A percentile compares a stretch with the other conserved stretches of the same genome.
Evolutionary conservation across 2,329 filamentous ascomycete species (phyloP).

Genomic region (Sporothrix luriei): DNA sequence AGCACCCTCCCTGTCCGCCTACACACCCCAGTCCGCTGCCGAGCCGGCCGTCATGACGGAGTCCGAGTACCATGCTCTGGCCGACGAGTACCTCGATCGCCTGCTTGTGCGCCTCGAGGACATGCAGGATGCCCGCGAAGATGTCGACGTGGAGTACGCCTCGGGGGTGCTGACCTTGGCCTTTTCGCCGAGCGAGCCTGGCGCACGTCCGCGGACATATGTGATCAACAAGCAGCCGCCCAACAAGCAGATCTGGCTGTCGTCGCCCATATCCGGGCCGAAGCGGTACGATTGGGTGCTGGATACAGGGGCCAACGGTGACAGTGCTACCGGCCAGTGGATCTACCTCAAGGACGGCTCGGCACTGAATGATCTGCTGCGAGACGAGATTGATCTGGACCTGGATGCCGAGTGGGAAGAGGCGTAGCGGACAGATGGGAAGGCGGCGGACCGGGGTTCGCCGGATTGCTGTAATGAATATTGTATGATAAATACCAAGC

Average conservation of each 20-base stretch:
- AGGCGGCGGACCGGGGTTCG: neutral
- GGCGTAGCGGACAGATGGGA: conserved; percentile 33
- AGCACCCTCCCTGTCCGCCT: conserved; percentile 41
- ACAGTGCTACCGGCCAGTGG: conserved; percentile 74
- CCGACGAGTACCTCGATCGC: conserved; percentile 71
- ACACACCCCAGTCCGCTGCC: conserved; percentile 36
- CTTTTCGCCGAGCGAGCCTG: conserved; percentile 4
- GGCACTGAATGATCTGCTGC: conserved; percentile 71
- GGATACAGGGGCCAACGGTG: conserved; percentile 43
- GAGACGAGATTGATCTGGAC: conserved; percentile 73
- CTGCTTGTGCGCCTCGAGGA: conserved; percentile 67
- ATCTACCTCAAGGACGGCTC: conserved; percentile 84
- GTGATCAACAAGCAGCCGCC: conserved; percentile 98
- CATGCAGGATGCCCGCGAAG: conserved; percentile 70
- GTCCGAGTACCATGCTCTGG: conserved; percentile 72
- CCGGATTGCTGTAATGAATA: neutral
- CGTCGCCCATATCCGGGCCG: conserved; percentile 84
- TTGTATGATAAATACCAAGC: conserved; percentile 14
- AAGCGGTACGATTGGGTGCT: conserved; percentile 93
- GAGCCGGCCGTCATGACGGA: conserved; percentile 57
- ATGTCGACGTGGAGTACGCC: conserved; percentile 85
- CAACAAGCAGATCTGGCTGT: conserved; percentile 97
- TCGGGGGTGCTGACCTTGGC: conserved; percentile 36
- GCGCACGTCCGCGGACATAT: conserved; percentile 71
- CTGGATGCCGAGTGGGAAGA: conserved; percentile 42